Percentiles rank a stretch among this genome's conserved stretches.
phyloP scores from a whole-genome alignment of 148 eudicot species.

The Chenopodium album region DNA sequence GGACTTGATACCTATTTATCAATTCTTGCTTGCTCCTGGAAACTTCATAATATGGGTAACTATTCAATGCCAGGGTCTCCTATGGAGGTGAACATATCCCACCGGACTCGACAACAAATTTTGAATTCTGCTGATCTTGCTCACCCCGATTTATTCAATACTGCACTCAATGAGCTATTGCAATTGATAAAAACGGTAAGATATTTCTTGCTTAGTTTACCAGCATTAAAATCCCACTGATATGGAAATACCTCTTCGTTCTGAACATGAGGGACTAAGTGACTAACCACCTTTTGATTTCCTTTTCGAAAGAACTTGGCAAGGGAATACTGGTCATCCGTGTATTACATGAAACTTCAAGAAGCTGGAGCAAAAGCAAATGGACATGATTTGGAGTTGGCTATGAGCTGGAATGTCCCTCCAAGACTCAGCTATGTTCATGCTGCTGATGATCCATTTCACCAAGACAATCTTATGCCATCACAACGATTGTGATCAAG shows the following conservation, averaged over 20 bases:
- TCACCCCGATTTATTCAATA: constrained; percentile 62
- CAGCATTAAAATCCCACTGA: neutral
- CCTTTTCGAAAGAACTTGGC: constrained; percentile 57
- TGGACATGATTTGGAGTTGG: constrained; percentile 53
- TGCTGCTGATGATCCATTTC: constrained; percentile 78
- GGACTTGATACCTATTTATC: neutral
- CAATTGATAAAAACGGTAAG: constrained; percentile 76
- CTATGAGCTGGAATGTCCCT: constrained; percentile 56
- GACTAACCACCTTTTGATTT: neutral
- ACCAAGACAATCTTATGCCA: constrained; percentile 47
- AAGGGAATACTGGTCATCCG: constrained; percentile 82
- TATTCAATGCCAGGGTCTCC: constrained; percentile 52
- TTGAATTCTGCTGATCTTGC: constrained; percentile 70
- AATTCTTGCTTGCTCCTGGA: neutral
- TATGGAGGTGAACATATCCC: constrained; percentile 90
- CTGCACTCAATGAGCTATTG: constrained; percentile 67
- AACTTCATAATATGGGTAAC: neutral
- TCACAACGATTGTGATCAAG: neutral
- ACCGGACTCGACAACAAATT: constrained; percentile 71
- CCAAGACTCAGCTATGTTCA: constrained; percentile 67
- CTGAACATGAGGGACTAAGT: neutral
- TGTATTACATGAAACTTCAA: constrained; percentile 55
- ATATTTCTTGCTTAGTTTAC: constrained; percentile 5
- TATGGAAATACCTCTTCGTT: neutral
- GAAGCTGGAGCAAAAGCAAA: constrained; percentile 38